These are phyloP conservation scores for Sporothrix globosa DNA, from an alignment of 2,329 filamentous ascomycete genomes.

Conservation along the genomic window DNA sequence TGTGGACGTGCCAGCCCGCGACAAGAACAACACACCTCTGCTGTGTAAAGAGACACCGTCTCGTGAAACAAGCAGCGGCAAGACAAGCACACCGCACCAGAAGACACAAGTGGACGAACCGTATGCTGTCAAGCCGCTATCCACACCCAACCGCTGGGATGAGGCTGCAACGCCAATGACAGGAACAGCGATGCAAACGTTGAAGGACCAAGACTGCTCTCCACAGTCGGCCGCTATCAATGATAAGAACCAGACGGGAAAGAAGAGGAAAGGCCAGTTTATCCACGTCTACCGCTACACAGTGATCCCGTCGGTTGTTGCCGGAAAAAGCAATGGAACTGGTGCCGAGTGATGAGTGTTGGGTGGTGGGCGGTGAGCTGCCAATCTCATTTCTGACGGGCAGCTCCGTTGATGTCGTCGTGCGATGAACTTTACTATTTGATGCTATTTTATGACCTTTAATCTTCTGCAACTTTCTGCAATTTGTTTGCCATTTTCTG, in stretches of 20 bases:
- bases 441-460: not conserved
- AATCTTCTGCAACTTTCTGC: not conserved
- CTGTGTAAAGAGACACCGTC: no score
- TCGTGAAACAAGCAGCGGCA: no score
- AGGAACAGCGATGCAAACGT: no score
- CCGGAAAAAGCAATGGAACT: not conserved
- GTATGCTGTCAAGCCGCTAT: not conserved
- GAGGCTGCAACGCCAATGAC: no score
- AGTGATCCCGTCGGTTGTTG: not conserved
- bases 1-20: not conserved
- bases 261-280: not conserved
- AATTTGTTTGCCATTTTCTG: not conserved
- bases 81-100: not conserved
- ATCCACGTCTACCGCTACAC: constrained; percentile 19
- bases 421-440: not conserved
- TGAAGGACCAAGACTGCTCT: not conserved
- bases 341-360: not conserved
- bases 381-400: not conserved
- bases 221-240: no score
- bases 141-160: not conserved
- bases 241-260: not conserved
- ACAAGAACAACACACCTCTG: not conserved
- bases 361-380: not conserved
- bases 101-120: not conserved
- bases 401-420: not conserved